These are phyloP conservation scores for Linnemannia exigua DNA, from an alignment of 192 early-diverging fungal species.

Conservation along the genomic window DNA sequence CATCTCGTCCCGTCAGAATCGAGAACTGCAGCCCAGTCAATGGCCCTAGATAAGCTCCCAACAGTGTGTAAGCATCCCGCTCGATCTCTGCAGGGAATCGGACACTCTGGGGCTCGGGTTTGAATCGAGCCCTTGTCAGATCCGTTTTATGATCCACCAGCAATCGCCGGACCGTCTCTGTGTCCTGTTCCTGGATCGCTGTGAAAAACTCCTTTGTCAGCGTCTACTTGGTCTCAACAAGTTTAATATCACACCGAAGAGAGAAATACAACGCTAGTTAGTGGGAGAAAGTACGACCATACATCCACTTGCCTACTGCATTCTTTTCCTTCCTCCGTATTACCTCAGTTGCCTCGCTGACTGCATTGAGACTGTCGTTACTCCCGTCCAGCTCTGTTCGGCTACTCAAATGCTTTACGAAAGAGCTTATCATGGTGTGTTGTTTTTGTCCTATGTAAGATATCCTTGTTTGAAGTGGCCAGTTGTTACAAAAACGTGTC, in stretches of 20 bases:
- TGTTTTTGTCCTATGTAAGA: neutral
- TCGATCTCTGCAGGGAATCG: conserved; percentile 60
- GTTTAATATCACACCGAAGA: neutral
- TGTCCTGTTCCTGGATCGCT: conserved; percentile 55
- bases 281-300: neutral
- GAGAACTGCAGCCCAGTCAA: conserved; percentile 74
- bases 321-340: neutral
- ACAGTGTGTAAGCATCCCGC: conserved; percentile 74
- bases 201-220: conserved; percentile 47
- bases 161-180: conserved; percentile 52
- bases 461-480: neutral
- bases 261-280: neutral
- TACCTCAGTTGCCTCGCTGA: conserved; percentile 24
- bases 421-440: conserved; percentile 19
- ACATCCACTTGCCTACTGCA: neutral
- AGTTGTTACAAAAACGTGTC: no score
- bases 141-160: conserved; percentile 45
- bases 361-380: neutral
- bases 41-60: conserved; percentile 77
- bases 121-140: conserved; percentile 44
- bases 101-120: conserved; percentile 23
- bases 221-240: conserved; percentile 7
- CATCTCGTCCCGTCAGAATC: conserved; percentile 71
- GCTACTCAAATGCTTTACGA: conserved; percentile 19
- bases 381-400: conserved; percentile 6